Conservation (phyloP, 371 early-diverging fungal genomes). For the Gilbertella persicaria region DNA sequence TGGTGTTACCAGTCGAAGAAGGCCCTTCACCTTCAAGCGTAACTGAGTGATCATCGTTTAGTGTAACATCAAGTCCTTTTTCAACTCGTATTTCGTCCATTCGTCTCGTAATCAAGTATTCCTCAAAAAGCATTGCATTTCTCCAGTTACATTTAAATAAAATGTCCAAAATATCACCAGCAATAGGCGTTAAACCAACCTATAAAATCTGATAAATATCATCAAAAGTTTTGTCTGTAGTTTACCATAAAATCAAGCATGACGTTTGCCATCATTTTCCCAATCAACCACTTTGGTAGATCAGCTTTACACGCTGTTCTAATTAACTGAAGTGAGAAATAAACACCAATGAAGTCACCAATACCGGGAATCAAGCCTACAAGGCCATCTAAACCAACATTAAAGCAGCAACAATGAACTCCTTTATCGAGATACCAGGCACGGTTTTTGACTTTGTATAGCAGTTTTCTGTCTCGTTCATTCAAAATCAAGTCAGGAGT, state of each 20-base stretch:
- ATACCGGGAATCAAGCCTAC: slow-evolving; percentile 52
- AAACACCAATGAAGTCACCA: slow-evolving; percentile 42
- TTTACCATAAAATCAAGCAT: slow-evolving; percentile 48
- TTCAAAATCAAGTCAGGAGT: slow-evolving; percentile 38
- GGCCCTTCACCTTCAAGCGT: neutral
- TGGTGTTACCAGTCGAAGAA: neutral
- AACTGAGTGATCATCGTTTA: slow-evolving; percentile 1
- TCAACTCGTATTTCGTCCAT: slow-evolving; percentile 41
- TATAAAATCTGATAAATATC: neutral
- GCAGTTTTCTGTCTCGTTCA: slow-evolving; percentile 30
- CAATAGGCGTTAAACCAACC: slow-evolving; percentile 50
- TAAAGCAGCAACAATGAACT: slow-evolving; percentile 43
- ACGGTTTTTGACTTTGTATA: slow-evolving; percentile 33
- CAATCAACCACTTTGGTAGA: slow-evolving; percentile 35
- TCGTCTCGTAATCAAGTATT: slow-evolving; percentile 40
- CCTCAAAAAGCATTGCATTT: slow-evolving; percentile 49
- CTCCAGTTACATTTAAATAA: slow-evolving; percentile 52
- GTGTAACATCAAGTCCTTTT: slow-evolving; percentile 11
- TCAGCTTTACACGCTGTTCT: slow-evolving; percentile 36
- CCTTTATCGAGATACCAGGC: slow-evolving; percentile 47
- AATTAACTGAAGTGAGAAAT: slow-evolving; percentile 40
- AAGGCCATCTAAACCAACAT: slow-evolving; percentile 48
- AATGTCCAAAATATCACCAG: slow-evolving; percentile 52
- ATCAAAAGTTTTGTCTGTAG: neutral
- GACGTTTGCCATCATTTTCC: slow-evolving; percentile 50